A percentile compares a stretch with the other conserved stretches of the same genome.
These are phyloP conservation scores for Microcyclospora tardicrescens DNA, from an alignment of 2,329 filamentous ascomycete genomes.

Conservation along the genomic window DNA sequence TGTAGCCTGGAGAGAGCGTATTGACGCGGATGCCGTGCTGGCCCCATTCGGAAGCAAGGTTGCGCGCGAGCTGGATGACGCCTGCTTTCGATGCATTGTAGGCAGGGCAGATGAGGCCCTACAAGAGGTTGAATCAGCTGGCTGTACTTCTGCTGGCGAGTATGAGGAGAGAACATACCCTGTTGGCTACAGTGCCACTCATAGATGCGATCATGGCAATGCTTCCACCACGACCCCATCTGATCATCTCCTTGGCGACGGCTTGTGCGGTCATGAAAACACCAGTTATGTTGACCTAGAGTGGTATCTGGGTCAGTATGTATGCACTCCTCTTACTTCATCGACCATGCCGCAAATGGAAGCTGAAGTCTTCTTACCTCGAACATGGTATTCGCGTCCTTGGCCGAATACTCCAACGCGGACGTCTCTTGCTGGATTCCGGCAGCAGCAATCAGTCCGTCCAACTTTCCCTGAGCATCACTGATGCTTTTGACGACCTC, in stretches of 20 bases:
- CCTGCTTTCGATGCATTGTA: constrained; percentile 69
- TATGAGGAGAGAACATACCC: constrained; percentile 34
- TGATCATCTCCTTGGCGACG: constrained; percentile 52
- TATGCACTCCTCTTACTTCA: background rate
- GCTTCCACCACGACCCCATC: constrained; percentile 45
- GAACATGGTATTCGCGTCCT: constrained; percentile 51
- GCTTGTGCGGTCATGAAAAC: constrained; percentile 52
- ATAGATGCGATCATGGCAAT: constrained; percentile 52
- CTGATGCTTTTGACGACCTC: constrained; percentile 56
- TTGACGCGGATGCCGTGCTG: constrained; percentile 63
- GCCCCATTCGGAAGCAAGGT: constrained; percentile 63
- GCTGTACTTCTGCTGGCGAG: background rate
- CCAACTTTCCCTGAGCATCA: constrained; percentile 55
- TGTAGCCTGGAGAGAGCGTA: constrained; percentile 68
- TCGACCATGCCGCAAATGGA: too few relatives aligned
- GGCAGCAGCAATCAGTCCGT: constrained; percentile 64
- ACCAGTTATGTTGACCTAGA: constrained; percentile 37
- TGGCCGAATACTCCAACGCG: constrained; percentile 61
- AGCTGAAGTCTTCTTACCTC: constrained; percentile 30
- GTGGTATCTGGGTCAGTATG: background rate
- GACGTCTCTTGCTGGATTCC: constrained; percentile 73
- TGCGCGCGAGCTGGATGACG: constrained; percentile 57
- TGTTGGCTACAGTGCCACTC: constrained; percentile 48
- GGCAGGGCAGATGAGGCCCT: constrained; percentile 52
- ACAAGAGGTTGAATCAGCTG: constrained; percentile 13